phyloP scores from a whole-genome alignment of 192 early-diverging fungal species.

The Backusella luteola region DNA sequence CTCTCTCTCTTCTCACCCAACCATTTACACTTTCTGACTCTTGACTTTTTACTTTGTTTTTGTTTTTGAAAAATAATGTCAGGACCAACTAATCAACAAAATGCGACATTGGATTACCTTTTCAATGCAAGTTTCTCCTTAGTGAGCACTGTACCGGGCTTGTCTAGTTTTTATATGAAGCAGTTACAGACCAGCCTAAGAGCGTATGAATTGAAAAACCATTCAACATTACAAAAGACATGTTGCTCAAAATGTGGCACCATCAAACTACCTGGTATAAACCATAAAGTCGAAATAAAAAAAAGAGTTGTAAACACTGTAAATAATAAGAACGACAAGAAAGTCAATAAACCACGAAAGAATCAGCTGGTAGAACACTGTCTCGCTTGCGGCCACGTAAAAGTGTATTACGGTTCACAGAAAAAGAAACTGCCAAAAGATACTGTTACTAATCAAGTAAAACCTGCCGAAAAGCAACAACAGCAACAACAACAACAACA shows the following conservation, averaged over 20 bases:
- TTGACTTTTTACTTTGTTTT: not conserved
- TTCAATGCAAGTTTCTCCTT: not conserved
- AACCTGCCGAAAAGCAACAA: not conserved
- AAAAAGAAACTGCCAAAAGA: not conserved
- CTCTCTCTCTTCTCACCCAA: not conserved
- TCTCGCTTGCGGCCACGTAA: not conserved
- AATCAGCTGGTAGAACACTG: not conserved
- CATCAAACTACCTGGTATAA: not conserved
- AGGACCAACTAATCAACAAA: not conserved
- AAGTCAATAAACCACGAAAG: not conserved
- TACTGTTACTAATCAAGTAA: not conserved
- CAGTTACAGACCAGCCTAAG: not conserved
- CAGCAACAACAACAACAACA: not conserved
- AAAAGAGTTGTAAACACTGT: not conserved
- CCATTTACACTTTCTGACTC: not conserved
- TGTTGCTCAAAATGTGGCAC: not conserved
- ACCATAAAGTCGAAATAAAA: not conserved
- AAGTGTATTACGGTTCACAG: not conserved
- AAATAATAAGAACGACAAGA: not conserved
- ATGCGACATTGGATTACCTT: not conserved
- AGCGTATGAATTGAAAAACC: not conserved
- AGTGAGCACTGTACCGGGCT: not conserved
- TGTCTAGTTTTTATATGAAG: not conserved
- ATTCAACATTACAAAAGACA: not conserved
- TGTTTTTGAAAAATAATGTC: not conserved